These are phyloP conservation scores for Brassica carinata DNA, from an alignment of 345 rosid species.

Conservation along the genomic window DNA sequence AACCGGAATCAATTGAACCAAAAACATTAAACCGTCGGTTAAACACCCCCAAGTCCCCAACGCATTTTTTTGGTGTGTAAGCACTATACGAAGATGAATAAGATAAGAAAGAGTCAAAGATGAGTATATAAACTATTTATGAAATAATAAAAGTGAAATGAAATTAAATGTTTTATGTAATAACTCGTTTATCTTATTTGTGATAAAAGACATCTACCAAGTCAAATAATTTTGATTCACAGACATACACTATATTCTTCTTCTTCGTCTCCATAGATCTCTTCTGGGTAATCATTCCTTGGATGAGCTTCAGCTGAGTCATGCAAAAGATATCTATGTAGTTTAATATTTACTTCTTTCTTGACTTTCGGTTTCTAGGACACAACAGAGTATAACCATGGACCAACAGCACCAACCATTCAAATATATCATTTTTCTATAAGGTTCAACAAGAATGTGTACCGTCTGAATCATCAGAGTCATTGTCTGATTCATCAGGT, in stretches of 20 bases:
- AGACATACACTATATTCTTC: slow-evolving; percentile 23
- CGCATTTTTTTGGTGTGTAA: neutral
- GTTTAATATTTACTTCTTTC: neutral
- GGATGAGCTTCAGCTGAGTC: slow-evolving; percentile 76
- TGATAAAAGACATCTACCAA: neutral
- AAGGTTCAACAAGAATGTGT: slow-evolving; percentile 13
- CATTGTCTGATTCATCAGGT: slow-evolving; percentile 69
- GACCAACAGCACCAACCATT: slow-evolving; percentile 10
- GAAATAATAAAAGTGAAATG: no score
- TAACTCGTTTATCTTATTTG: neutral
- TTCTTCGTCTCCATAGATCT: slow-evolving; percentile 51
- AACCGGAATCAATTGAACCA: slow-evolving; percentile 23
- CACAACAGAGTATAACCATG: neutral
- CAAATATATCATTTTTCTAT: neutral
- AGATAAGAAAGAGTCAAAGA: neutral
- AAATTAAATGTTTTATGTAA: no score
- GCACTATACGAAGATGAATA: neutral
- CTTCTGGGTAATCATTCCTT: slow-evolving; percentile 76
- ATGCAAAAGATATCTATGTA: slow-evolving; percentile 5
- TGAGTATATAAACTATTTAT: neutral
- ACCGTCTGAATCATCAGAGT: slow-evolving; percentile 93
- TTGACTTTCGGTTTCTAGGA: neutral
- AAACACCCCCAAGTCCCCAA: neutral
- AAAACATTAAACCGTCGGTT: slow-evolving; percentile 17
- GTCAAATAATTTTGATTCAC: slow-evolving; percentile 1